Base-by-base conservation (phyloP, 1,284 basidiomycete species). In the Butyriboletus appendiculatus region DNA sequence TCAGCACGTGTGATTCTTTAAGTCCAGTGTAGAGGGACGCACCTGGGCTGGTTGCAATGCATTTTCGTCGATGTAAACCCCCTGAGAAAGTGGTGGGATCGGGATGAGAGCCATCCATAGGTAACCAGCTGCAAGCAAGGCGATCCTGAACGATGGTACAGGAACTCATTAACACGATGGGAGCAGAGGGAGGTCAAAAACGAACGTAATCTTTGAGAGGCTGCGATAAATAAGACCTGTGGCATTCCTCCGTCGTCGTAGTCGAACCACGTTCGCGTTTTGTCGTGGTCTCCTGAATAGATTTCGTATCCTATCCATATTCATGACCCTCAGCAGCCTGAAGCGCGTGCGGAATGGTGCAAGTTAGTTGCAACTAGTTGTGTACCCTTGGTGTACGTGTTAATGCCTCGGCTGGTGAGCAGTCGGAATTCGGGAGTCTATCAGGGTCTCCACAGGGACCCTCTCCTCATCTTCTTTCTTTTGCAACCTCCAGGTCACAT, bases 41-140 rank as follows among this genome's bases (percentile, higher is more conserved):
- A 94, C 94, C 76, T 95, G 92, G 4, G 82, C 88, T 5, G 96
- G 94, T 65, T 94, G 91, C 26, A 98, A 75, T 0, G 96, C 95
- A 70, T 98, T 96, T 75, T 98, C 95, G 68, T 96, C 93, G 44
- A 95, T 88, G 68, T 92, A 96, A 16, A 86, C 90, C 5, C 73
- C 69, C 62, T 86, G 80, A 16, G 86, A 88, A 4, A 96, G 76
- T 2, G 74, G 69, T 16, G 82, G 76, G 15, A 80, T 76, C 5
- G 93, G 93, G 48, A 96, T 78, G 11, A 80, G 70, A 6, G 86
- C 58, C 68, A 96, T 79, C 92, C 94, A 96, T 24, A 81, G 51
- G 67, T 89, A 84, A 15, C 92, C 92, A 14, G 76, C 68, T 26
- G 78, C 51, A 40, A 90, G 81, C 26, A 96, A 70, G 2, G 75